Conservation (phyloP, 2,329 filamentous ascomycete species). For the Epichloe aotearoae region DNA sequence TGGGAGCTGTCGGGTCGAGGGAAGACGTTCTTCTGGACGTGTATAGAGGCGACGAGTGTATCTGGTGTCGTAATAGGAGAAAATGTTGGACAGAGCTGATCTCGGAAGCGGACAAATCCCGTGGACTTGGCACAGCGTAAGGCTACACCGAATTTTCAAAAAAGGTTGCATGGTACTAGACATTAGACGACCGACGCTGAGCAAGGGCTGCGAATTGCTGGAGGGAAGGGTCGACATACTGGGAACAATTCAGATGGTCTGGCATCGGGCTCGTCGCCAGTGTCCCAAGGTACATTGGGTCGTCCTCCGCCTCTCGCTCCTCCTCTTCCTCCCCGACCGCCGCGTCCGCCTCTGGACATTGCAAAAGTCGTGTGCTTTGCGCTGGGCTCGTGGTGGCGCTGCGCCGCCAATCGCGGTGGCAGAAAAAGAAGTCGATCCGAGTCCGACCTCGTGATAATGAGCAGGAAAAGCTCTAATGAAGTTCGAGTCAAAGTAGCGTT, state of each 20-base stretch:
- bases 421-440: background rate
- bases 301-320: constrained; percentile 32
- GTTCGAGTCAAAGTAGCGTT: background rate
- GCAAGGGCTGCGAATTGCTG: background rate
- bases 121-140: constrained; percentile 34
- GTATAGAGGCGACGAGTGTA: constrained; percentile 42
- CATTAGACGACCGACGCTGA: background rate
- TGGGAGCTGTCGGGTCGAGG: constrained; percentile 25
- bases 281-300: constrained; percentile 38
- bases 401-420: background rate
- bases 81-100: constrained; percentile 35
- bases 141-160: constrained; percentile 21
- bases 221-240: constrained; percentile 20
- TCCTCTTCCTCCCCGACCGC: constrained; percentile 36
- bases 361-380: background rate
- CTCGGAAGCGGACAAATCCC: constrained; percentile 30
- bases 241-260: constrained; percentile 48
- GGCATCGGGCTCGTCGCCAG: constrained; percentile 40
- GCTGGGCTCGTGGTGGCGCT: background rate
- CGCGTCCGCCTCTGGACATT: constrained; percentile 43
- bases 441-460: background rate
- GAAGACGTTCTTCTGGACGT: constrained; percentile 36
- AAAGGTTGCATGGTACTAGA: background rate
- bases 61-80: constrained; percentile 42
- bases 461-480: background rate